Base-by-base conservation (phyloP, 108 stramenopile genomes). In the Epipyxis sp. region DNA sequence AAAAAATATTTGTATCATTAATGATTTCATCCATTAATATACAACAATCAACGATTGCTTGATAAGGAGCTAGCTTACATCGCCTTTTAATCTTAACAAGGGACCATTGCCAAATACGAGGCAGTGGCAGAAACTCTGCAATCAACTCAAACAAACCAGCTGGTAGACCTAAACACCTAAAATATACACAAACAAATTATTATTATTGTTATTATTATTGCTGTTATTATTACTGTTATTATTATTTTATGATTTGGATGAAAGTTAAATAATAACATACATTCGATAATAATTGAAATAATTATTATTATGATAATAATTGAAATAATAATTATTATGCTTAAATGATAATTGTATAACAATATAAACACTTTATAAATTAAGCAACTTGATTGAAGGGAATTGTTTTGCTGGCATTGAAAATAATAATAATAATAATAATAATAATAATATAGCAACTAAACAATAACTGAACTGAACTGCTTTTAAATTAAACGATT, bases 11-110 rank as follows among this genome's bases (percentile, higher is more conserved):
- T 1, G 83, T 65, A 57, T 85, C 84, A 13, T 79, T 76, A 44
- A 85, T 59, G 32, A 85, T 77, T 81, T 85, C 84, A 35, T 85
- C 84, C 39, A 85, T 81, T 40, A 85, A 43, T 61, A 32, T 34
- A 46, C 78, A 76, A 3, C 79, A 69, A 20, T 81, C 84, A 41
- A 78, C 78, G 20, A 84, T 59, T 27, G 84, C 79, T 76, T 80
- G 76, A 35, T 71, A 76, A 6, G 84, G 80, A 46, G 82, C 84
- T 27, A 85, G 46, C n/a, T 78, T 82, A 43, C 83, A 84, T 20
- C 84, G 80, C 3, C 81, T 44, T 34, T 67, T 71, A 39, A 83
- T 71, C 59, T 79, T 80, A 16, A 67, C 57, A 35, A 85, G 37
- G 1, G 83, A 78, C 16, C 59, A 42, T 10, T 77, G 78, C 84